A percentile compares a stretch with the other conserved stretches of the same genome.
phyloP scores from a whole-genome alignment of 495 filamentous ascomycete genomes.

The Neurospora sublineolata region DNA sequence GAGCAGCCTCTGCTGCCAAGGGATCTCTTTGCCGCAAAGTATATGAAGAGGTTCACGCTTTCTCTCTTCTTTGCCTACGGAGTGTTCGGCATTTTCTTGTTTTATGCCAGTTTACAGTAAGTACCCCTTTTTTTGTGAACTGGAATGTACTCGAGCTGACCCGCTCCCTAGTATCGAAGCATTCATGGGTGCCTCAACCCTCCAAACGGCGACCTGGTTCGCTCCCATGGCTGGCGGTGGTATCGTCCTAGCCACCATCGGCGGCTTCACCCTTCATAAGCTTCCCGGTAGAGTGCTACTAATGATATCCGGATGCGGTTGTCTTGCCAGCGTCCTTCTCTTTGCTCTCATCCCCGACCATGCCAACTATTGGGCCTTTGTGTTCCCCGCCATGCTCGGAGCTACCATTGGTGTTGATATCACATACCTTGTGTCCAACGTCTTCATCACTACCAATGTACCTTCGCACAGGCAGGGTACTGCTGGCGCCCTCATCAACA shows the following conservation, averaged over 20 bases:
- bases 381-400: slow-evolving; percentile 75
- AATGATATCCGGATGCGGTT: slow-evolving; percentile 53
- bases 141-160: neutral
- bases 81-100: slow-evolving; percentile 61
- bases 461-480: slow-evolving; percentile 61
- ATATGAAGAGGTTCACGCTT: slow-evolving; percentile 55
- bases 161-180: slow-evolving; percentile 43
- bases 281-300: slow-evolving; percentile 62
- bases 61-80: slow-evolving; percentile 69
- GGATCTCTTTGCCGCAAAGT: slow-evolving; percentile 62
- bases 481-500: slow-evolving; percentile 52
- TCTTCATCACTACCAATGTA: slow-evolving; percentile 71
- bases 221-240: slow-evolving; percentile 67
- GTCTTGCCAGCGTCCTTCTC: slow-evolving; percentile 51
- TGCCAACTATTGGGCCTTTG: slow-evolving; percentile 48
- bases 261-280: slow-evolving; percentile 68
- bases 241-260: slow-evolving; percentile 54
- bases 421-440: slow-evolving; percentile 70
- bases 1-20: slow-evolving; percentile 60
- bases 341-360: slow-evolving; percentile 59
- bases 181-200: slow-evolving; percentile 51
- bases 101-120: slow-evolving; percentile 73
- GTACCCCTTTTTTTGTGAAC: slow-evolving; percentile 12
- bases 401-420: slow-evolving; percentile 76
- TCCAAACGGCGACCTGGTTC: slow-evolving; percentile 71